Evolutionary conservation across 495 filamentous ascomycete genomes (phyloP), one percentile per base, ranked within the genome.

Genomic region (Hypoxylon rickii): DNA sequence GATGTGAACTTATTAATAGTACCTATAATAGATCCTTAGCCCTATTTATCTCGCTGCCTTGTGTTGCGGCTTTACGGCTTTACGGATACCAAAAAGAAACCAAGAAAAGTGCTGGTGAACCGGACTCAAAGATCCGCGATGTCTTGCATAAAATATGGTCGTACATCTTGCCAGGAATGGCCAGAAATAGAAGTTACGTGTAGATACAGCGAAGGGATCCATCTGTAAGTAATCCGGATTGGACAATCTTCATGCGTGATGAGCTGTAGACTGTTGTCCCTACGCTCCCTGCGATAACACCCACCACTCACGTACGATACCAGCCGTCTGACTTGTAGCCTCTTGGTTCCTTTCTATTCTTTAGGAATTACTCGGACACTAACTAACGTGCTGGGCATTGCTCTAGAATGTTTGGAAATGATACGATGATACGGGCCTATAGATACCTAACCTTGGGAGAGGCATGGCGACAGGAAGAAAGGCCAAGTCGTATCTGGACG

Each of bases 231-330:
- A 52, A 57, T 57, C 51, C 49, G 52, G 44, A 62, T 61, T 61
- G 59, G 54, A 42, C 45, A 33, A 50, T 58, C 44, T 61, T 71
- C 53, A 71, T 70, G 72, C 72, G 72, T 66, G 73, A 74, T 72
- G 67, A 67, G 64, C 42, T 74, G 72, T 64, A 65, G 54, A 51
- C 38, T 34, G 48, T 40, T 12, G 36, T 42, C 26, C 31, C 16
- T 31, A 36, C n/a, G n/a, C n/a, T n/a, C n/a, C n/a, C n/a, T n/a
- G n/a, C n/a, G n/a, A n/a, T n/a, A n/a, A n/a, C n/a, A n/a, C n/a
- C n/a, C n/a, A 45, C 38, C 47, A 50, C 24, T 47, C 29, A 48
- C 26, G 31, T 22, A 20, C 41, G 40, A 32, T 36, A 51, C 29
- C 19, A 11, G 24, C 38, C 26, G 22, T 43, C 29, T n/a, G 15